Evolutionary conservation across 257 asterid species (phyloP).

Genomic region (Cinchona pubescens): DNA sequence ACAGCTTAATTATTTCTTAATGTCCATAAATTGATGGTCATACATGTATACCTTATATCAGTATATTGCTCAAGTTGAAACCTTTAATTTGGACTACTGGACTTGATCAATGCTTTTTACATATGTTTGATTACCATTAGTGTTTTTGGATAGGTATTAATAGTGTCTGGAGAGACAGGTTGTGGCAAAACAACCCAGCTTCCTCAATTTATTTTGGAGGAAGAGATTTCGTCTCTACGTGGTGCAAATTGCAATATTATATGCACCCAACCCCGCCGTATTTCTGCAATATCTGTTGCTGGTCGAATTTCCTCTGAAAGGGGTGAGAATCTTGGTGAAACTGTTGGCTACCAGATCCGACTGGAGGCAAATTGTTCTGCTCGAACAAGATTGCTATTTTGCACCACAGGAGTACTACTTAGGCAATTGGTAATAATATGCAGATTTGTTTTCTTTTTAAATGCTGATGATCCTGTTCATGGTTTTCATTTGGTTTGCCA

Average conservation of each 20-base stretch:
- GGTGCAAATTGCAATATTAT: constrained; percentile 85
- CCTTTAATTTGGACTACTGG: neutral
- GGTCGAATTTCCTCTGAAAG: constrained; percentile 86
- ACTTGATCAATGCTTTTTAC: neutral
- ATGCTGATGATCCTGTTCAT: neutral
- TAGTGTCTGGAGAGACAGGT: constrained; percentile 99
- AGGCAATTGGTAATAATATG: constrained; percentile 70
- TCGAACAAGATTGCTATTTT: constrained; percentile 81
- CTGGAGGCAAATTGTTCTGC: constrained; percentile 80
- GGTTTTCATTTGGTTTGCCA: neutral
- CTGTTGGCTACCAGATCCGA: constrained; percentile 93
- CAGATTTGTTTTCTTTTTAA: neutral
- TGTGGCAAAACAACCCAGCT: constrained; percentile 99
- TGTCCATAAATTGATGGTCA: neutral
- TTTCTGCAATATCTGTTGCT: constrained; percentile 97
- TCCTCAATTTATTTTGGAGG: constrained; percentile 94
- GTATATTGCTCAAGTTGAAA: neutral
- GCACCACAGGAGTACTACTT: constrained; percentile 96
- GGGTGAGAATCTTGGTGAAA: constrained; percentile 89
- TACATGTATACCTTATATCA: neutral
- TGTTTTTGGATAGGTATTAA: constrained; percentile 55
- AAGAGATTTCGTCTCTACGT: constrained; percentile 69
- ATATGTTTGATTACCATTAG: neutral
- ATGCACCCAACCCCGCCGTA: constrained; percentile 97
- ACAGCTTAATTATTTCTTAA: neutral